Evolutionary conservation across 805 yeast genomes (phyloP).

Genomic region (Candida coquimbonensis): DNA sequence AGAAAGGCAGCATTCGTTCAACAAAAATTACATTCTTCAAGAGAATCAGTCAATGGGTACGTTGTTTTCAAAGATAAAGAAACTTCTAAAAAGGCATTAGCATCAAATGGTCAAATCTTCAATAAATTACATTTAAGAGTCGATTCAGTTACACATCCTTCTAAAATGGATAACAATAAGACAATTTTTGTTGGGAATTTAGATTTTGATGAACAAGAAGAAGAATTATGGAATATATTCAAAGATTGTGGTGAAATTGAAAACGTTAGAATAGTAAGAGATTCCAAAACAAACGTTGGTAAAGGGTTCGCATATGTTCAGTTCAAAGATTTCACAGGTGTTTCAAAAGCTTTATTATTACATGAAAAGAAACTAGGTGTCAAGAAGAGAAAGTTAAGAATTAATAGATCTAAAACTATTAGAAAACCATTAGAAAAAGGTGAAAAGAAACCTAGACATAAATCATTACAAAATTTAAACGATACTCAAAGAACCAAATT

Average conservation of each 20-base stretch:
- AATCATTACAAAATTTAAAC: constrained; percentile 29
- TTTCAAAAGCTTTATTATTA: constrained; percentile 72
- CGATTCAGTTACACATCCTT: constrained; percentile 90
- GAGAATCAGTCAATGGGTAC: constrained; percentile 85
- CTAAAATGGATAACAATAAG: constrained; percentile 74
- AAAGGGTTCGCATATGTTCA: constrained; percentile 97
- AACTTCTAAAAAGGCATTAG: constrained; percentile 33
- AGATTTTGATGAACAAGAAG: constrained; percentile 90
- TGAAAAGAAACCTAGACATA: constrained; percentile 1
- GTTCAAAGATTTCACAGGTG: constrained; percentile 66
- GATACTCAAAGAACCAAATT: constrained; percentile 68
- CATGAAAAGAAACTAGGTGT: constrained; percentile 57
- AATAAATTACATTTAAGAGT: constrained; percentile 75
- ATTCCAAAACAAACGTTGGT: constrained; percentile 88
- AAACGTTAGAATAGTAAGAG: constrained; percentile 86
- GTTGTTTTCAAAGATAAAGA: constrained; percentile 63
- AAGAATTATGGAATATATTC: constrained; percentile 80
- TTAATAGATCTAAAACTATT: constrained; percentile 54
- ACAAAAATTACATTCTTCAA: constrained; percentile 65
- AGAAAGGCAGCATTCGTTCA: constrained; percentile 86
- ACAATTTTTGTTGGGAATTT: constrained; percentile 90
- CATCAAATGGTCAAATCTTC: constrained; percentile 62
- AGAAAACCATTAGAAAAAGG: constrained; percentile 10
- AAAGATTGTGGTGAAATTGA: constrained; percentile 64
- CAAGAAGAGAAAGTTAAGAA: constrained; percentile 59